Conservation (phyloP, 1,284 basidiomycete genomes). For the Porodaedalea pini region DNA sequence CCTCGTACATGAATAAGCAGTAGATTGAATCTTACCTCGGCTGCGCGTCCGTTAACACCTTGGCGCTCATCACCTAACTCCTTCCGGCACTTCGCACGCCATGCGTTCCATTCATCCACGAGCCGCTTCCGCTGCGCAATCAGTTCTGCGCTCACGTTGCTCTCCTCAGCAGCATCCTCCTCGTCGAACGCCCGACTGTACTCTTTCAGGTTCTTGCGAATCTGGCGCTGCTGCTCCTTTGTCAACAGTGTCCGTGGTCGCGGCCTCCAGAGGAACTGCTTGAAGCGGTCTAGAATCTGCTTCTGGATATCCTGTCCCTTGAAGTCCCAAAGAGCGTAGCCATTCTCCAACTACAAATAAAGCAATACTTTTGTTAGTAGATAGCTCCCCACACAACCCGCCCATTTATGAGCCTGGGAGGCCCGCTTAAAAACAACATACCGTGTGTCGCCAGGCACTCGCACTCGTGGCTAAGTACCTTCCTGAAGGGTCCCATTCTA, state of each 20-base stretch:
- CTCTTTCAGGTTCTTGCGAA: constrained; percentile 90
- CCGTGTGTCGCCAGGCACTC: constrained; percentile 93
- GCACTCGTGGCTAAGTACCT: constrained; percentile 93
- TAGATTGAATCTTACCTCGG: constrained; percentile 24
- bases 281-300: constrained; percentile 91
- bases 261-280: constrained; percentile 98
- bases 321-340: constrained; percentile 98
- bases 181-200: constrained; percentile 94
- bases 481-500: constrained; percentile 98
- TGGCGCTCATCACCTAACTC: constrained; percentile 50
- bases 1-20: neutral
- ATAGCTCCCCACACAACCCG: neutral
- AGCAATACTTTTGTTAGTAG: neutral
- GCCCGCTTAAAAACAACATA: constrained; percentile 38
- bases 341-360: constrained; percentile 80
- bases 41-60: constrained; percentile 35
- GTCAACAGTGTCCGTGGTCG: constrained; percentile 84
- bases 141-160: constrained; percentile 90
- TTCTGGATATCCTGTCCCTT: constrained; percentile 90
- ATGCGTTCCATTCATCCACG: constrained; percentile 98
- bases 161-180: constrained; percentile 94
- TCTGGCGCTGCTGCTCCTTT: constrained; percentile 85
- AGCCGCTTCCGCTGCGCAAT: constrained; percentile 88
- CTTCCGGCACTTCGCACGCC: constrained; percentile 66
- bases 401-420: constrained; percentile 10